Percentiles rank a stretch among this genome's conserved stretches.
Evolutionary conservation across 306 rosid species (phyloP).

Genomic region (barrel medic (Medicago truncatula)): MtrunA17r5.0-ANR NC_053049.1:12031001-12031500

Average conservation of each 20-base stretch:
- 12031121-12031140: no score
- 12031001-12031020: no score
- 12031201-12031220: neutral
- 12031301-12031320: neutral
- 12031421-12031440: neutral
- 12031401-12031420: constrained; percentile 21
- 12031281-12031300: neutral
- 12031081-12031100: no score
- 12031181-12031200: no score
- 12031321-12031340: neutral
- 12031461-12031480: neutral
- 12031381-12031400: neutral
- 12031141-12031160: neutral
- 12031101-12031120: no score
- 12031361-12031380: neutral
- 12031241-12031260: neutral
- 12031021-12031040: no score
- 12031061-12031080: no score
- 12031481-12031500: constrained; percentile 37
- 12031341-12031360: neutral
- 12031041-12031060: no score
- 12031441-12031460: constrained; percentile 5
- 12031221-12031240: neutral
- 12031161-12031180: neutral
- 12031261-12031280: neutral